Evolutionary conservation across 768 basidiomycete genomes (phyloP).

Genomic region (Clathrus columnatus): DNA sequence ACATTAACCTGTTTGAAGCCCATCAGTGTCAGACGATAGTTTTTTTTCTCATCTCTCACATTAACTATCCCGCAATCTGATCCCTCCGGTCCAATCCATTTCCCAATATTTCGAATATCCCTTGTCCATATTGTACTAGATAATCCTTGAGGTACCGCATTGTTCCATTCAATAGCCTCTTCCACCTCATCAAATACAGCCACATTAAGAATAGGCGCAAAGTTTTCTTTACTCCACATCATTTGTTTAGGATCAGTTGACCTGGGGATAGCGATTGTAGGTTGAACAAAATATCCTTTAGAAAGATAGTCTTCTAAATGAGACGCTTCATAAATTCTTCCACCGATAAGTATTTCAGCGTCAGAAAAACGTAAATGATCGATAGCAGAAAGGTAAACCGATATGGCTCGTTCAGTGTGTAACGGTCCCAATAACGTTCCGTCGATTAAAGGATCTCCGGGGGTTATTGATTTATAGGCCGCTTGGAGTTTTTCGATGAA

Average conservation of each 20-base stretch:
- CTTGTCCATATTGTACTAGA: constrained; percentile 89
- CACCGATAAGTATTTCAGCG: constrained; percentile 74
- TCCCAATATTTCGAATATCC: constrained; percentile 74
- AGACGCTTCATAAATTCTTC: constrained; percentile 35
- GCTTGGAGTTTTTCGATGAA: constrained; percentile 70
- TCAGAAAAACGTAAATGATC: constrained; percentile 50
- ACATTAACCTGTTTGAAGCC: constrained; percentile 47
- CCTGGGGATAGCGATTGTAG: constrained; percentile 70
- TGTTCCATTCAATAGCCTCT: constrained; percentile 85
- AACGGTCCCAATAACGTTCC: constrained; percentile 79
- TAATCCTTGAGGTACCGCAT: constrained; percentile 83
- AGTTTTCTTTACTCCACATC: constrained; percentile 75
- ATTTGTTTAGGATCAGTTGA: constrained; percentile 41
- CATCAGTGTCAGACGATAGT: constrained; percentile 8
- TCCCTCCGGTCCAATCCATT: constrained; percentile 86
- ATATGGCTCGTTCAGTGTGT: constrained; percentile 63
- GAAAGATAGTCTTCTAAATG: constrained; percentile 31
- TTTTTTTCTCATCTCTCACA: constrained; percentile 34
- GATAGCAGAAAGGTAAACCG: constrained; percentile 54
- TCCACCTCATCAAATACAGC: constrained; percentile 81
- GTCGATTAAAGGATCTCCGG: constrained; percentile 77
- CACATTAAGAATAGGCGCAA: constrained; percentile 84
- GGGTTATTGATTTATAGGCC: constrained; percentile 61
- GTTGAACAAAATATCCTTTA: constrained; percentile 82
- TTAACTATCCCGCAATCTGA: constrained; percentile 91